Conservation (phyloP, 1,139 yeast species). For the Insectozyma bohioensis region DNA sequence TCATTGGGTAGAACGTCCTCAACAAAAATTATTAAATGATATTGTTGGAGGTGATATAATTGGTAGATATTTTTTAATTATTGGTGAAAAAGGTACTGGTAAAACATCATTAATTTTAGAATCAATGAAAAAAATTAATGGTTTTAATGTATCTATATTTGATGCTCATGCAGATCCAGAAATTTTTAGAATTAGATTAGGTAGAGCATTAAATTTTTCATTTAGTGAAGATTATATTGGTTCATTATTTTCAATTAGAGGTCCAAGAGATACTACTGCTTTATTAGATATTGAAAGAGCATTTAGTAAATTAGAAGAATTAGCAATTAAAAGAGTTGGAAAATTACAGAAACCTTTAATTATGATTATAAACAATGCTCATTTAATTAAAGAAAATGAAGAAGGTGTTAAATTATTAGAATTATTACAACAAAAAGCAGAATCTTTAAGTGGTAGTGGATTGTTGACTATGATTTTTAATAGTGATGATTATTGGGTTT, state of each 20-base stretch:
- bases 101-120: constrained; percentile 73
- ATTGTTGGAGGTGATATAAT: constrained; percentile 60
- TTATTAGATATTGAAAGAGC: constrained; percentile 81
- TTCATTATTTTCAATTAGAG: constrained; percentile 74
- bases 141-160: constrained; percentile 65
- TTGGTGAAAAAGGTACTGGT: constrained; percentile 89
- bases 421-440: constrained; percentile 80
- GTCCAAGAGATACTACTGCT: constrained; percentile 86
- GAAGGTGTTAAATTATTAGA: constrained; percentile 74
- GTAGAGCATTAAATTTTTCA: constrained; percentile 71
- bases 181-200: constrained; percentile 72
- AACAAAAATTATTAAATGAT: constrained; percentile 64
- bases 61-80: constrained; percentile 70
- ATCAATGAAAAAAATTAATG: constrained; percentile 64
- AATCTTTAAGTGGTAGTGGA: constrained; percentile 72
- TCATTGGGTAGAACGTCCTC: constrained; percentile 69
- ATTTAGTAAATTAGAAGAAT: constrained; percentile 70
- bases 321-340: constrained; percentile 54
- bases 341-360: constrained; percentile 54
- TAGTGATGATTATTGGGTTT: constrained; percentile 86
- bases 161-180: constrained; percentile 91
- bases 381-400: constrained; percentile 70
- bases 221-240: constrained; percentile 84
- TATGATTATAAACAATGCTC: constrained; percentile 71
- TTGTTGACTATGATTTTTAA: constrained; percentile 74